Base-by-base conservation (phyloP, 1,139 yeast species). In the Blastobotrys raffinosifermentans region DNA sequence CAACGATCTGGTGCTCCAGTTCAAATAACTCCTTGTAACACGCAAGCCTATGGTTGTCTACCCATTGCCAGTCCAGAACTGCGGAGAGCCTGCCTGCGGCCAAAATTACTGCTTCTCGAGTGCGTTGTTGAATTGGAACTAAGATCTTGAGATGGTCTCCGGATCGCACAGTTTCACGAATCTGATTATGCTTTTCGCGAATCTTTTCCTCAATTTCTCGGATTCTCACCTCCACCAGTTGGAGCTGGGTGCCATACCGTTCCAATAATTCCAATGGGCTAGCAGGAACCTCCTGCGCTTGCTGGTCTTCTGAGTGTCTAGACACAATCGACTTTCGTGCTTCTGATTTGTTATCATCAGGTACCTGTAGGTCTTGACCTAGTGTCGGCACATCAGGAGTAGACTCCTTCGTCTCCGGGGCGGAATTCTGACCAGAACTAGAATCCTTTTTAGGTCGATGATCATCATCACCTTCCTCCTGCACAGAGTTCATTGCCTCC, bases 21-120 rank as follows among this genome's bases (percentile, higher is more conserved):
- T 53, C 53, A 39, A 75, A 55, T 17, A 73, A 56, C 29, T 58
- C 59, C 18, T 58, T 49, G 52, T 72, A 72, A 25, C 67, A 63
- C 19, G 57, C 53, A 27, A 67, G 61, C 37, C 73, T 63, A 38
- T 69, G 64, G 16, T 68, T 55, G 40, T 77, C 80, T 44, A 69
- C 68, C 65, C 75, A 68, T 29, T 71, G 57, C 75, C 77, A 72
- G 39, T 75, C 77, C 34, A 77, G 53, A 44, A 70, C 67, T 14
- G 73, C 66, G n/a, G 69, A 63, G 39, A 73, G 53, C 38, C 67
- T 60, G 26, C 70, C 69, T 5, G 72, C 68, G 3, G 73, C 65
- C 16, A 60, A 55, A 9, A 65, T 53, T 19, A 79, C 48, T 4
- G 60, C 55, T 15, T 74, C 80, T 31, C 71, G 61, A 0, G 82